Conservation (phyloP, 345 rosid species). For the Linum tenue region DNA sequence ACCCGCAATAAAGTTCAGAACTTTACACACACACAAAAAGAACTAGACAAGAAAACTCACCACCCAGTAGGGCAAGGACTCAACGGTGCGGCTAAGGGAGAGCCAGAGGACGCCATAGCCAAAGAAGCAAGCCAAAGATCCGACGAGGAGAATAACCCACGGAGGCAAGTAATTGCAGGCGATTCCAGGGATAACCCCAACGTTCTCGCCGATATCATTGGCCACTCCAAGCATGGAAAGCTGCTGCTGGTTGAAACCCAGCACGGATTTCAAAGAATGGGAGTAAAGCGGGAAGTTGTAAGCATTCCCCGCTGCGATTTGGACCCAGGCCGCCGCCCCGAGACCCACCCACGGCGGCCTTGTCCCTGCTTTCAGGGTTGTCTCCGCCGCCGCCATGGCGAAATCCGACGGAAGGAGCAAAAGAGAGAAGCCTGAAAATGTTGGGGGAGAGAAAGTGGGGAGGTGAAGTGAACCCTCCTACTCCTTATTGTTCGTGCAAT, state of each 20-base stretch:
- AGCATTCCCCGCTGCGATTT: conserved; percentile 54
- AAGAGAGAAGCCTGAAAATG: not conserved
- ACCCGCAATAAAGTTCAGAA: not conserved
- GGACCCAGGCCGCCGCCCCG: conserved; percentile 61
- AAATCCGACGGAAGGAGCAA: not conserved
- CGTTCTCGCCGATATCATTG: conserved; percentile 60
- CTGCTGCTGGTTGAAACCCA: conserved; percentile 59
- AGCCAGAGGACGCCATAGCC: conserved; percentile 68
- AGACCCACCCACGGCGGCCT: conserved; percentile 74
- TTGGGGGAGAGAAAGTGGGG: not conserved
- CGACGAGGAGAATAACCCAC: conserved; percentile 50
- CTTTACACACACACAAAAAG: not conserved
- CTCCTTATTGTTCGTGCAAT: too few relatives aligned
- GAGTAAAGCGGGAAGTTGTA: conserved; percentile 65
- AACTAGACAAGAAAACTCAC: conserved; percentile 25
- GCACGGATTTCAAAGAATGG: conserved; percentile 57
- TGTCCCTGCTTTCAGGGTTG: conserved; percentile 44
- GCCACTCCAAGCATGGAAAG: conserved; percentile 68
- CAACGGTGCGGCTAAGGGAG: conserved; percentile 35
- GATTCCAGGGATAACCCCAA: conserved; percentile 55
- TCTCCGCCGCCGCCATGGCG: conserved; percentile 10
- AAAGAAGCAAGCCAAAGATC: conserved; percentile 44
- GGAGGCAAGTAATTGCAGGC: conserved; percentile 60
- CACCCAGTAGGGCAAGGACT: conserved; percentile 56
- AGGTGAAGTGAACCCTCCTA: too few relatives aligned